Conservation (phyloP, 768 basidiomycete genomes). For the Leccinum incarnatum region DNA sequence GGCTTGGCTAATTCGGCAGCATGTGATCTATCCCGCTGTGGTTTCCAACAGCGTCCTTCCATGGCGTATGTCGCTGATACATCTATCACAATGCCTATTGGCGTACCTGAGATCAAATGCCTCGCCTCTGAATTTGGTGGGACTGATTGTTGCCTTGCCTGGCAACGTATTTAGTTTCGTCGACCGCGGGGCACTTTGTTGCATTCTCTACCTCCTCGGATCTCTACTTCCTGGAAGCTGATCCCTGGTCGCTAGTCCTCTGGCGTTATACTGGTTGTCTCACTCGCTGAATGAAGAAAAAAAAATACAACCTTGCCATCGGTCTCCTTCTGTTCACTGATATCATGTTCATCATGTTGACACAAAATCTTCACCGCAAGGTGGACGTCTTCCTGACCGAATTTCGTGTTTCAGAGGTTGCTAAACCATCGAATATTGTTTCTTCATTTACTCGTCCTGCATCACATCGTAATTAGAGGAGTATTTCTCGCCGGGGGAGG, state of each 20-base stretch:
- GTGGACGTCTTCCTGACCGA: constrained; percentile 20
- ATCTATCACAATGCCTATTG: background rate
- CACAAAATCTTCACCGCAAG: constrained; percentile 5
- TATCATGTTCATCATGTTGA: constrained; percentile 8
- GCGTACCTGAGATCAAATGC: background rate
- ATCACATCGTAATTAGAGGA: background rate
- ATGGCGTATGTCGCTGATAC: background rate
- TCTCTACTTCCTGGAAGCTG: too few species aligned
- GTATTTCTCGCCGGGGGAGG: background rate
- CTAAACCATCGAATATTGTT: background rate
- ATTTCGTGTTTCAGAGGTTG: constrained; percentile 14
- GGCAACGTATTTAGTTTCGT: too few species aligned
- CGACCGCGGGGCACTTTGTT: too few species aligned
- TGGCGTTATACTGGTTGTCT: constrained; percentile 2
- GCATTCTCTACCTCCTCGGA: too few species aligned
- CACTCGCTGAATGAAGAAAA: constrained; percentile 10
- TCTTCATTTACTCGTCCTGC: constrained; percentile 11
- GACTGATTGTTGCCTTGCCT: too few species aligned
- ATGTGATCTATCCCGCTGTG: background rate
- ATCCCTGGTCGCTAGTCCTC: background rate
- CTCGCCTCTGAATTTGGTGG: too few species aligned
- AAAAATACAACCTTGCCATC: constrained; percentile 3
- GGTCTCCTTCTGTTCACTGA: constrained; percentile 13
- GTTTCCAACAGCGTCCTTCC: background rate
- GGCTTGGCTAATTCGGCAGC: background rate